Conservation (phyloP, 73 alveolate genomes). For the Paramecium octaurelia region DNA sequence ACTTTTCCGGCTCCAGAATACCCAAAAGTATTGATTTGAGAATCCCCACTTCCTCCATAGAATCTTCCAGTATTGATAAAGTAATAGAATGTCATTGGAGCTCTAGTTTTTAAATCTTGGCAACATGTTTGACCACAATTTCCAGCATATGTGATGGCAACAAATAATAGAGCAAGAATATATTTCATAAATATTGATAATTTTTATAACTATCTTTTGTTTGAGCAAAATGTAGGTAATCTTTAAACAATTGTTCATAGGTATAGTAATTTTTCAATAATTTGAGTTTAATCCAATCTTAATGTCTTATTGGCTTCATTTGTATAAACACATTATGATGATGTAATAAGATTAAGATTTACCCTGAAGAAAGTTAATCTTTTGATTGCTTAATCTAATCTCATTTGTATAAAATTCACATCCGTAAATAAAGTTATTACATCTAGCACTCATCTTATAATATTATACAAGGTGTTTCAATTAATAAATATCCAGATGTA, state of each 20-base stretch:
- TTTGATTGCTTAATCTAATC: conserved; percentile 65
- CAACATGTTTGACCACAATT: conserved; percentile 56
- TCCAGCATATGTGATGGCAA: not conserved
- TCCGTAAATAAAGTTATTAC: conserved; percentile 61
- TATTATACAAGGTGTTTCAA: conserved; percentile 65
- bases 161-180: not conserved
- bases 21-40: conserved; percentile 57
- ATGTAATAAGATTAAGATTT: not conserved
- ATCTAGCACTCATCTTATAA: conserved; percentile 62
- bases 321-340: not conserved
- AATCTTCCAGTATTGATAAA: conserved; percentile 61
- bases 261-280: not conserved
- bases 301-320: conserved; percentile 17
- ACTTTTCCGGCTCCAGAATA: conserved; percentile 57
- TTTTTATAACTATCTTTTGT: too few species aligned
- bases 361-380: conserved; percentile 66
- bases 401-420: conserved; percentile 52
- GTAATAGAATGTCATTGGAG: conserved; percentile 37
- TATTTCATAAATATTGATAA: not conserved
- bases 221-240: not conserved
- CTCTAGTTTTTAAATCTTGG: not conserved
- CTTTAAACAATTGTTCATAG: not conserved
- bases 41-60: conserved; percentile 65
- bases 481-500: conserved; percentile 54
- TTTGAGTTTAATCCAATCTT: not conserved